These are phyloP conservation scores for Noccaea bulbosa DNA, from an alignment of 345 rosid genomes.

Conservation along the genomic window DNA sequence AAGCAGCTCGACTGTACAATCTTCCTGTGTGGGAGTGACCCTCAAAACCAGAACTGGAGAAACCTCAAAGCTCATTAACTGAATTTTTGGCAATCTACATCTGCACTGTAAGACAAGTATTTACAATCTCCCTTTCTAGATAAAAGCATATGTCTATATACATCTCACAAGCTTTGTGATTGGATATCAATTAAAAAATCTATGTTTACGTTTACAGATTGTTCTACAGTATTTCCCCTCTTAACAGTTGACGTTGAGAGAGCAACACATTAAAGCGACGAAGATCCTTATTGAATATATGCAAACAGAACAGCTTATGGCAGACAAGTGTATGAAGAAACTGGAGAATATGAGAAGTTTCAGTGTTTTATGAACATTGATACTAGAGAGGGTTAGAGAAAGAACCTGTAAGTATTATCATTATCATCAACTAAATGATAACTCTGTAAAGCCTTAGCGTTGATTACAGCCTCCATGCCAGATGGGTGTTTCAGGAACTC, in stretches of 20 bases:
- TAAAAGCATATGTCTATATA: too few relatives aligned
- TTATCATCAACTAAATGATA: constrained; percentile 53
- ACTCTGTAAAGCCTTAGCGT: constrained; percentile 63
- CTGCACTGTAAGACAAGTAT: constrained; percentile 48
- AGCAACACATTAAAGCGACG: background rate
- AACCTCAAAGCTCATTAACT: constrained; percentile 73
- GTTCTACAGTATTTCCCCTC: too few relatives aligned
- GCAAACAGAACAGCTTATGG: too few relatives aligned
- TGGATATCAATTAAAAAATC: too few relatives aligned
- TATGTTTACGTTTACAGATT: too few relatives aligned
- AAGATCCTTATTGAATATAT: background rate
- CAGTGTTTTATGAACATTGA: constrained; percentile 3
- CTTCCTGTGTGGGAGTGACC: constrained; percentile 59
- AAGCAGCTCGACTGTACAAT: constrained; percentile 76
- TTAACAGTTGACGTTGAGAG: too few relatives aligned
- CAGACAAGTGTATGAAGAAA: too few relatives aligned
- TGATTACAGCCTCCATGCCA: constrained; percentile 71
- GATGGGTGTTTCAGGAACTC: constrained; percentile 71
- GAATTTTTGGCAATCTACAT: constrained; percentile 69
- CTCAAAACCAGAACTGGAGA: constrained; percentile 70
- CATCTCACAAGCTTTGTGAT: too few relatives aligned
- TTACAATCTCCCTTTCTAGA: constrained; percentile 22
- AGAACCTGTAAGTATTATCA: constrained; percentile 65
- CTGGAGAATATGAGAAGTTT: too few relatives aligned
- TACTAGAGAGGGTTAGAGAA: background rate